Conservation (phyloP, 2,329 filamentous ascomycete species). For the Neocucurbitaria cava region DNA sequence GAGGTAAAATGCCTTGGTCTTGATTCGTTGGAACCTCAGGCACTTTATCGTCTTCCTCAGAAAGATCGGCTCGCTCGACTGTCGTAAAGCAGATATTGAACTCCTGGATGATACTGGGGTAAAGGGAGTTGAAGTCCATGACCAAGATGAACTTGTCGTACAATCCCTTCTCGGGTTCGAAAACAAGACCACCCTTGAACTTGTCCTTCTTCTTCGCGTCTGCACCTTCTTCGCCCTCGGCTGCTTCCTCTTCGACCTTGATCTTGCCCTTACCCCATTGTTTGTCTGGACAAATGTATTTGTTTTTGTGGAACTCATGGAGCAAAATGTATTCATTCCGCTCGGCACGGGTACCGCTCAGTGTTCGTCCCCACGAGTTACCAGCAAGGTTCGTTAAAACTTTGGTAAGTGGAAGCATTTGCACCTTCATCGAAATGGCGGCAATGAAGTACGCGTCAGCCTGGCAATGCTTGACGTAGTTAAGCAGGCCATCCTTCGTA, state of each 20-base stretch:
- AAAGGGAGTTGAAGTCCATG: constrained; percentile 99
- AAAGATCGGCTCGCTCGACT: constrained; percentile 76
- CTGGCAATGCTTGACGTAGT: constrained; percentile 93
- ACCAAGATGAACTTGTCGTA: constrained; percentile 99
- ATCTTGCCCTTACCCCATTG: constrained; percentile 78
- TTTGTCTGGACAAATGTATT: constrained; percentile 98
- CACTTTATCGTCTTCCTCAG: constrained; percentile 84
- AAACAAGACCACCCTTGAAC: constrained; percentile 97
- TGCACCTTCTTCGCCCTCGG: constrained; percentile 70
- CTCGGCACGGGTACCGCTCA: constrained; percentile 94
- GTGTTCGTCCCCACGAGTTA: constrained; percentile 96
- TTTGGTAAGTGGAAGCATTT: constrained; percentile 92
- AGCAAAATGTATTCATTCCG: constrained; percentile 99
- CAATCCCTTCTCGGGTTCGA: constrained; percentile 95
- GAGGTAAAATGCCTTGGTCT: constrained; percentile 84
- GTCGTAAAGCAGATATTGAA: constrained; percentile 99
- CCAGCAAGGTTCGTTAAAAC: constrained; percentile 95
- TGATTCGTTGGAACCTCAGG: constrained; percentile 83
- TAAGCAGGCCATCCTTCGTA: constrained; percentile 84
- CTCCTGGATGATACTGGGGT: constrained; percentile 98
- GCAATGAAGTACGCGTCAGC: constrained; percentile 96
- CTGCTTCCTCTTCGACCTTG: constrained; percentile 74
- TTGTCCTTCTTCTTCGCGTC: constrained; percentile 98
- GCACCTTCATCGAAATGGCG: constrained; percentile 84
- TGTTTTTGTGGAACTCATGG: constrained; percentile 94